Base-by-base conservation (phyloP, 768 basidiomycete species). In the Phallus indusiatus region DNA sequence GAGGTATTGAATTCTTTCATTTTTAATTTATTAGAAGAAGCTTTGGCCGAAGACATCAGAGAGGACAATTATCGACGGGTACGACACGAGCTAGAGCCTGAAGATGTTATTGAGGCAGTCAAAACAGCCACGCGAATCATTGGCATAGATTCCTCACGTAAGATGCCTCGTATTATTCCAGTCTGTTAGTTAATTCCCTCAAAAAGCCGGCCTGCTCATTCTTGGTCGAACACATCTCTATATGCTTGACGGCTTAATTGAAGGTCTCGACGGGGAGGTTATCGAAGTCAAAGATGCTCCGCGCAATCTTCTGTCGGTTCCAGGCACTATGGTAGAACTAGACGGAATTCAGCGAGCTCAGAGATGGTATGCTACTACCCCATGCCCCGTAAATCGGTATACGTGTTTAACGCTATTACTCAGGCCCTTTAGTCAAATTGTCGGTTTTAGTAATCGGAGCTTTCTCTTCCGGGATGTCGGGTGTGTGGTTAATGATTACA, bases 381-480 rank as follows among this genome's bases (percentile, higher is more conserved):
- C n/a, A 35, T 16, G 58, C 11, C 56, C 48, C 16, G 11, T 18
- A 51, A 16, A 11, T 36, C 55, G 49, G 63, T 22, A 61, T n/a
- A 22, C 17, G 21, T 35, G 36, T 54, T 61, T 52, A 66, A 12
- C 42, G n/a, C 12, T 11, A 42, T 20, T 36, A 8, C 16, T 24
- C 59, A 94, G 92, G 92, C 70, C 82, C 1, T 89, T 90, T 64
- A 80, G 82, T 16, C 88, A 94, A 67, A 77, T 97, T 37, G 78
- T 83, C 20, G 83, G 82, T 16, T 88, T 81, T 66, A 86, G 89
- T 57, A 85, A 90, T 69, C 84, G 90, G 58, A 84, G 84, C 0
- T 95, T 91, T 73, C 72, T 96, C 18, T 95, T 97, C 72, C 82
- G 91, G 21, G 92, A 95, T 66, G 90, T 95, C 14, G 93, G 84